Conservation (phyloP, 495 filamentous ascomycete species). For the Copromyces sp. region DNA sequence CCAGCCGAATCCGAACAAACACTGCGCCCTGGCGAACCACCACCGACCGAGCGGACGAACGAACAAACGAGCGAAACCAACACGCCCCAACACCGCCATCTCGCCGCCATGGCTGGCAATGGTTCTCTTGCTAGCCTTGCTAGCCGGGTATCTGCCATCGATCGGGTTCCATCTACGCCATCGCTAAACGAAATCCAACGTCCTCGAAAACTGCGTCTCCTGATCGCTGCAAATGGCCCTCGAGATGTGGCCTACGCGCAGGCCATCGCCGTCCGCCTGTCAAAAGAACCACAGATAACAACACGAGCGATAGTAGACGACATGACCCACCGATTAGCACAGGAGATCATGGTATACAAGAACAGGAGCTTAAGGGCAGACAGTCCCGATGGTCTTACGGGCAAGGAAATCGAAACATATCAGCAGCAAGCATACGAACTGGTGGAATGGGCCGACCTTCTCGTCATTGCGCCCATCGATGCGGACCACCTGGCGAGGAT, state of each 20-base stretch:
- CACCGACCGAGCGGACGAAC: not conserved
- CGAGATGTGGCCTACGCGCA: conserved; percentile 42
- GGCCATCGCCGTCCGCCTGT: conserved; percentile 43
- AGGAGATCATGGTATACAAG: conserved; percentile 40
- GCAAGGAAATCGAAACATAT: conserved; percentile 33
- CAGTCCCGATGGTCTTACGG: conserved; percentile 16
- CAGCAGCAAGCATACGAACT: conserved; percentile 54
- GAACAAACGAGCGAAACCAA: not conserved
- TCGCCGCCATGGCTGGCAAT: not conserved
- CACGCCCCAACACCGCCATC: not conserved
- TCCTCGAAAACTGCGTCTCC: conserved; percentile 35
- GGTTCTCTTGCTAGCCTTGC: not conserved
- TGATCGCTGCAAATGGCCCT: conserved; percentile 43
- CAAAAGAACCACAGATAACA: conserved; percentile 44
- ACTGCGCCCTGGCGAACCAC: not conserved
- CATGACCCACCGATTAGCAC: conserved; percentile 37
- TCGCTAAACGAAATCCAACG: conserved; percentile 33
- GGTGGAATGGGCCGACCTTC: conserved; percentile 78
- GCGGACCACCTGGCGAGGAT: conserved; percentile 73
- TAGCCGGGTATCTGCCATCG: not conserved
- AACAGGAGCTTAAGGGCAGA: conserved; percentile 29
- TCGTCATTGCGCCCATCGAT: conserved; percentile 74
- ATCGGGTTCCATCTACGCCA: conserved; percentile 16
- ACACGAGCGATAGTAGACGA: conserved; percentile 46
- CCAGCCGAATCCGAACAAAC: not conserved